phyloP scores from a whole-genome alignment of 352 stramenopile species.

The Pythium plurisporium region DNA sequence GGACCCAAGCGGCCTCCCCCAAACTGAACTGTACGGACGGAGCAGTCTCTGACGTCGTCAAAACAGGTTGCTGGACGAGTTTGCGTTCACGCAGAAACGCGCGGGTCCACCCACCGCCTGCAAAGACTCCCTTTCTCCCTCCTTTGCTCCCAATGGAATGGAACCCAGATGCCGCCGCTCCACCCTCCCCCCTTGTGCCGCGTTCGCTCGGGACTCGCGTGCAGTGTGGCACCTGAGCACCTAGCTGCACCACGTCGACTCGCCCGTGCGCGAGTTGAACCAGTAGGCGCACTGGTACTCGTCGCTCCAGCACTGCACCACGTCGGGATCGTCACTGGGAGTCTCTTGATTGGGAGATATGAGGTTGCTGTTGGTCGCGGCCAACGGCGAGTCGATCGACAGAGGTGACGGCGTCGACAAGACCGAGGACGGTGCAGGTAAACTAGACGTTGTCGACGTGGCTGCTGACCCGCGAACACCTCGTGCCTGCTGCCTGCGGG shows the following conservation, averaged over 20 bases:
- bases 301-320: constrained; percentile 55
- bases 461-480: neutral
- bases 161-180: too few relatives aligned
- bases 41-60: too few relatives aligned
- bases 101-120: too few relatives aligned
- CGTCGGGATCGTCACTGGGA: constrained; percentile 12
- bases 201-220: too few relatives aligned
- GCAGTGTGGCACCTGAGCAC: neutral
- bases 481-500: constrained; percentile 6
- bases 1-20: too few relatives aligned
- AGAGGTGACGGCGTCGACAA: neutral
- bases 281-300: constrained; percentile 49
- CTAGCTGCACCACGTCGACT: constrained; percentile 36
- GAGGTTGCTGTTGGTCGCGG: neutral
- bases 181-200: too few relatives aligned
- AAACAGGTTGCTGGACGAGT: too few relatives aligned
- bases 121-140: too few relatives aligned
- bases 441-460: neutral
- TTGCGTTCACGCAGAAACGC: too few relatives aligned
- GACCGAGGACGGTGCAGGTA: neutral
- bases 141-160: too few relatives aligned
- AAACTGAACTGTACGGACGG: too few relatives aligned
- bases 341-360: too few relatives aligned
- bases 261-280: constrained; percentile 39
- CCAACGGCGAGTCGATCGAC: neutral